These are phyloP conservation scores for Suhomyces guaymorum DNA, from an alignment of 1,139 yeast species.

Conservation along the genomic window DNA sequence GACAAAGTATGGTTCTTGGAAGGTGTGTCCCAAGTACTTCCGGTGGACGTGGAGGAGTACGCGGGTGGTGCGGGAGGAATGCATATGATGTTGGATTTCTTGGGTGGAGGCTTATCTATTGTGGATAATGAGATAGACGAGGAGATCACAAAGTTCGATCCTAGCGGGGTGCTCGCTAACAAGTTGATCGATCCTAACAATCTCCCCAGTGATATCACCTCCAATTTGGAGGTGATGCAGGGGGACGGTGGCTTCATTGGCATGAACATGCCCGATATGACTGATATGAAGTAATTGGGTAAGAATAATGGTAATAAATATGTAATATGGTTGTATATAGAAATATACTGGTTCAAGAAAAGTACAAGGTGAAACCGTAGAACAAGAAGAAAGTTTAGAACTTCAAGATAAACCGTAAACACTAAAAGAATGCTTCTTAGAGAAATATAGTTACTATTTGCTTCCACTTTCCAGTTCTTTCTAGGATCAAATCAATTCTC, in stretches of 20 bases:
- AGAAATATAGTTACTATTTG: too few species aligned
- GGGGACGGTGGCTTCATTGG: conserved; percentile 41
- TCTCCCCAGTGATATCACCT: conserved; percentile 57
- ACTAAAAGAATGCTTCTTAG: too few species aligned
- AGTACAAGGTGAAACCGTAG: too few species aligned
- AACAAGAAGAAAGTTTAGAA: too few species aligned
- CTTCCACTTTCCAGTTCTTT: too few species aligned
- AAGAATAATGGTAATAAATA: too few species aligned
- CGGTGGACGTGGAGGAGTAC: conserved; percentile 80
- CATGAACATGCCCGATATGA: conserved; percentile 21
- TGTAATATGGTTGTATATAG: conserved; percentile 4
- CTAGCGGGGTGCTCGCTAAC: conserved; percentile 36
- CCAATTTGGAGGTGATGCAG: conserved; percentile 50
- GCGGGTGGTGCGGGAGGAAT: conserved; percentile 83
- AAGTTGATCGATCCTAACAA: conserved; percentile 56
- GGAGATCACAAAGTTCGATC: conserved; percentile 47
- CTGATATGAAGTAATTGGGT: conserved; percentile 14
- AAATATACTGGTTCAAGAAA: too few species aligned
- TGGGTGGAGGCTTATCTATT: conserved; percentile 68
- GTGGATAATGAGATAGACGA: conserved; percentile 45
- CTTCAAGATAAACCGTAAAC: too few species aligned
- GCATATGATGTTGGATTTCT: conserved; percentile 87
- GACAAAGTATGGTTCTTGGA: conserved; percentile 93
- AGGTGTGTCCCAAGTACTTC: conserved; percentile 84
- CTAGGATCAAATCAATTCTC: too few species aligned